A percentile compares a stretch with the other conserved stretches of the same genome.
These are phyloP conservation scores for Garcileccinum viscosum DNA, from an alignment of 1,284 basidiomycete species.

Conservation along the genomic window DNA sequence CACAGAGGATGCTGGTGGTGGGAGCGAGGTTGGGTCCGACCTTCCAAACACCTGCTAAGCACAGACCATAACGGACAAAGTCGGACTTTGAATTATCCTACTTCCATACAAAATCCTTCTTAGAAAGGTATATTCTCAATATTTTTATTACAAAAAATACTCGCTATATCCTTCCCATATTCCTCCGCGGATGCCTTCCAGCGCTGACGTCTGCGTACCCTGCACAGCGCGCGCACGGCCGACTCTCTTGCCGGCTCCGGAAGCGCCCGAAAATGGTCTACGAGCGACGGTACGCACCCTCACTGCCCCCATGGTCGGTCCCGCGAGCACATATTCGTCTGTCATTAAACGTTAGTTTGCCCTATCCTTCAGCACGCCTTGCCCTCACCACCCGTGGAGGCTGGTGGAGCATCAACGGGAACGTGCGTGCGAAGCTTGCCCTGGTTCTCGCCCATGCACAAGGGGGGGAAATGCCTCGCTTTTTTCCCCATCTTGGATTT, in stretches of 20 bases:
- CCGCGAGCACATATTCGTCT: not conserved
- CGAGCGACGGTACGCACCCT: not conserved
- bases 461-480: constrained; percentile 17
- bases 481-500: constrained; percentile 17
- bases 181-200: constrained; percentile 19
- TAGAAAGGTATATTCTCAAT: constrained; percentile 14
- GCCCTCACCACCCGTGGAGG: constrained; percentile 18
- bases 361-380: constrained; percentile 21
- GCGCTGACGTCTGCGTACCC: not conserved
- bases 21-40: constrained; percentile 48
- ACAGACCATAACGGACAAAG: constrained; percentile 44
- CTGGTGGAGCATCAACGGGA: constrained; percentile 31
- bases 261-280: not conserved
- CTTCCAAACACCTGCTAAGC: constrained; percentile 46
- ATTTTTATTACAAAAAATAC: constrained; percentile 36
- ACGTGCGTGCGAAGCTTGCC: constrained; percentile 37
- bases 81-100: constrained; percentile 37
- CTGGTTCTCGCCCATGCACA: constrained; percentile 16
- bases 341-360: constrained; percentile 3
- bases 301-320: not conserved
- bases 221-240: not conserved
- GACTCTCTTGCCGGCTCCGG: not conserved
- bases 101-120: constrained; percentile 24
- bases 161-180: not conserved
- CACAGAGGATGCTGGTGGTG: constrained; percentile 46